Base-by-base conservation (phyloP, 805 yeast genomes). In the Yamadazyma takamatsuzukensis region DNA sequence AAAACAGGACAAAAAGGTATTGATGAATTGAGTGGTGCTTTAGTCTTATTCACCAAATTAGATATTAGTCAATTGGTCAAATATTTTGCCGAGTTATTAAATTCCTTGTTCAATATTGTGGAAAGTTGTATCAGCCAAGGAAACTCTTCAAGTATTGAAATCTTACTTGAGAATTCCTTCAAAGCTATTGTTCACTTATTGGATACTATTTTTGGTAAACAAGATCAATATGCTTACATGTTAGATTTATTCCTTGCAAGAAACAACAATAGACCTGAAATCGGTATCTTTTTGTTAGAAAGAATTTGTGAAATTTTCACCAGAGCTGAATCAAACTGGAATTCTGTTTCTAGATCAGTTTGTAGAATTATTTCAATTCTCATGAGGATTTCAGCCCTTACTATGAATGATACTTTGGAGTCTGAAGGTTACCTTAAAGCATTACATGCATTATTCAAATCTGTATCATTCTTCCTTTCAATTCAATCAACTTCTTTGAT, bases 171-270 rank as follows among this genome's bases (percentile, higher is more conserved):
- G 32, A 51, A 56, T 35, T 31, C 54, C 10, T 80, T 80, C 52
- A 74, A 73, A 42, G 70, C 83, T 2, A 63, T 78, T 21, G 73
- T 80, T 26, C 80, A 77, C 41, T 56, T 79, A 33, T 53, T 83
- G 21, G 86, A 81, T 53, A 65, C 76, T 30, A 68, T 80, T 12
- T 61, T 80, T 45, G 85, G 83, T 2, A 72, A 80, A 48, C 79
- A 78, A 47, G 80, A 78, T 39, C 81, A 77, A 41, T 76, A 78
- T 53, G 63, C 74, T 25, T 72, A 74, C 40, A 48, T 80, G 45
- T 68, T 80, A 44, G 76, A 77, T 31, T 61, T 67, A 9, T 78
- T 76, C 43, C 52, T 72, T 25, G 44, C 53, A 5, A 57, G 59
- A 19, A 48, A 56, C 18, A 38, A 43, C 6, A 48, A 56, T 7